A percentile compares a stretch with the other conserved stretches of the same genome.
Evolutionary conservation across 2,329 filamentous ascomycete species (phyloP).

Genomic region (Fusarium circinatum): DNA sequence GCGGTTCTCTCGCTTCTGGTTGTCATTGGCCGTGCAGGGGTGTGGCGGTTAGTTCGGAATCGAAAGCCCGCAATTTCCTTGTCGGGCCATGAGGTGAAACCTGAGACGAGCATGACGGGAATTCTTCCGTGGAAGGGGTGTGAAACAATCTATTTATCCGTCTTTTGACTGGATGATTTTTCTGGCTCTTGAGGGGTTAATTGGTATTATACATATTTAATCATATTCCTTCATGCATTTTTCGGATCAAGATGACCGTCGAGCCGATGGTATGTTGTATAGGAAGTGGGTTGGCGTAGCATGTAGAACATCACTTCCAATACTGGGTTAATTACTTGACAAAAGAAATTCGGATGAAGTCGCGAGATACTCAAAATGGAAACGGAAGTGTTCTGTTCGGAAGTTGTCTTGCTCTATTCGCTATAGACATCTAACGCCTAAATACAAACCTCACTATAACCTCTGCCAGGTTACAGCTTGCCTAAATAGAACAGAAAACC

Average conservation of each 20-base stretch:
- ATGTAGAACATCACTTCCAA: neutral
- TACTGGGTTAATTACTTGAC: fast-evolving
- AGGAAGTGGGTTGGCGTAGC: neutral
- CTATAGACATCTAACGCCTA: neutral
- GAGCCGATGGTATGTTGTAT: neutral
- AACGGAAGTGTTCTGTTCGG: neutral
- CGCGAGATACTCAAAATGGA: neutral
- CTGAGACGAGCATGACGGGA: constrained; percentile 15
- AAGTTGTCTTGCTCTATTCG: neutral
- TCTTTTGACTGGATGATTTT: neutral
- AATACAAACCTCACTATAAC: neutral
- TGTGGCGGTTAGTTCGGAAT: constrained; percentile 23
- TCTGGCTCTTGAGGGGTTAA: neutral
- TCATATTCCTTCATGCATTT: neutral
- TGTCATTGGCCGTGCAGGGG: constrained; percentile 4
- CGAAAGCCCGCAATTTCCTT: constrained; percentile 19
- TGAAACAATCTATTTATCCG: constrained; percentile 34
- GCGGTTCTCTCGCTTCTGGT: neutral
- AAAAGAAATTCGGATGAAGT: neutral
- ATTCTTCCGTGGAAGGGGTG: constrained; percentile 29
- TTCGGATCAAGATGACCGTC: neutral
- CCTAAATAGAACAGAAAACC: neutral
- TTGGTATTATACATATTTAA: neutral
- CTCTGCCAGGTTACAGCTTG: neutral
- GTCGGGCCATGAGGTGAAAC: constrained; percentile 15